Percentiles rank a stretch among this genome's conserved stretches.
Evolutionary conservation across 768 basidiomycete species (phyloP).

Genomic region (Suillus luteus): DNA sequence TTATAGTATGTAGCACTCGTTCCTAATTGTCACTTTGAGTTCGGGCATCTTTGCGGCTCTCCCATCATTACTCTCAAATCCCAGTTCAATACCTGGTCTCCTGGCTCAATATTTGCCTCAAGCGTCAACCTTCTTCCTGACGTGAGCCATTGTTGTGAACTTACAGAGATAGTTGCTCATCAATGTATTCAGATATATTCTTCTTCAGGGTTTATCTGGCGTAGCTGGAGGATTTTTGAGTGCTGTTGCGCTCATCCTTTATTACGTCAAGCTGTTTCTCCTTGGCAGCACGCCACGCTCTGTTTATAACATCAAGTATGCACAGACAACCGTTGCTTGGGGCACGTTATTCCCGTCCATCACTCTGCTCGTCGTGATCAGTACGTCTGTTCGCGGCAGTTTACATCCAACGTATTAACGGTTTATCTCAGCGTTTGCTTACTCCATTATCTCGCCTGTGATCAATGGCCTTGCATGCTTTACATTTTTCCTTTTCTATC

Average conservation of each 20-base stretch:
- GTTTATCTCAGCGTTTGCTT: conserved; percentile 57
- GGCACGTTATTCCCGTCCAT: conserved; percentile 73
- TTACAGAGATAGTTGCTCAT: conserved; percentile 10
- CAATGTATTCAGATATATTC: conserved; percentile 54
- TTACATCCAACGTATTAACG: conserved; percentile 9
- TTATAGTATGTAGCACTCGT: conserved; percentile 68
- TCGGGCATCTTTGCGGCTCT: conserved; percentile 83
- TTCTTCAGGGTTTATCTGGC: conserved; percentile 80
- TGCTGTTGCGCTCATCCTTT: conserved; percentile 71
- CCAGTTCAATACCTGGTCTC: conserved; percentile 64
- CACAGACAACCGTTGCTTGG: conserved; percentile 64
- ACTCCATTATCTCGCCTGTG: conserved; percentile 89
- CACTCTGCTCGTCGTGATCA: conserved; percentile 82
- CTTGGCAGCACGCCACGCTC: conserved; percentile 89
- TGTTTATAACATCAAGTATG: conserved; percentile 82
- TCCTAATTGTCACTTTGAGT: conserved; percentile 84
- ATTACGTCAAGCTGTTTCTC: conserved; percentile 89
- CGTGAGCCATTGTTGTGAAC: conserved; percentile 42
- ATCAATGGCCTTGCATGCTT: conserved; percentile 87
- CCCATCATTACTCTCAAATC: conserved; percentile 61
- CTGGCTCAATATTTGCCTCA: conserved; percentile 80
- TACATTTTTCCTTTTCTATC: conserved; percentile 83
- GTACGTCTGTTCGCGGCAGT: conserved; percentile 41
- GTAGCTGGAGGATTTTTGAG: conserved; percentile 81
- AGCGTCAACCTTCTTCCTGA: conserved; percentile 90